Evolutionary conservation across 2,329 filamentous ascomycete species (phyloP), one percentile per base, ranked within the genome.

Genomic region (Neofusicoccum laricinum): DNA sequence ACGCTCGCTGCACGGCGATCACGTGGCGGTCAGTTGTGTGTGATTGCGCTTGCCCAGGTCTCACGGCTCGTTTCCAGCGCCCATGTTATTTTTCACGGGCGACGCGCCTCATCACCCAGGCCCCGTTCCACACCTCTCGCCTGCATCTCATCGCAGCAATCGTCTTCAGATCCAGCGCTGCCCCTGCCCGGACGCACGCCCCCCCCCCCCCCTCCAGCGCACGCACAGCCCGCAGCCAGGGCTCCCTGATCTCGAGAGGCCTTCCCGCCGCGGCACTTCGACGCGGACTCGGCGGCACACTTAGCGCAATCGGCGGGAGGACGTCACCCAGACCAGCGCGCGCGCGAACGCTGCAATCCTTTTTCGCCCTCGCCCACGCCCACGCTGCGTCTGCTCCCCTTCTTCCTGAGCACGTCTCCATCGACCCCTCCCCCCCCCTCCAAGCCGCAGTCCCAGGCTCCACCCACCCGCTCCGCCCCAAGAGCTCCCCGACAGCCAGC

Each of bases 181-280:
- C 58, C 43, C 58, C 58, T 49, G 58, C 45, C 11, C 36, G 17
- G 32, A 30, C 32, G 15, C 34, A 32, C 36, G 58, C 58, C 38
- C 58, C 32, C 58, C 17, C 58, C 41, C n/a, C 19, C 50, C 17
- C 45, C n/a, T n/a, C n/a, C n/a, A n/a, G 40, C 58, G 15, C 17
- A 15, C 34, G 32, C 50, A 55, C 51, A 10, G 8, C 10, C 51
- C 51, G 50, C 50, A 25, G 14, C 55, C 55, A 34, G 53, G 53
- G 53, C 53, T 58, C 38, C 53, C 53, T 58, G 53, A 58, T 58
- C 53, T 59, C 41, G 40, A 59, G 55, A 46, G 55, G 55, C 55
- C 55, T 59, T 59, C 55, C 55, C 55, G 55, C 55, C 55, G 55
- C 55, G 55, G 55, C 55, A 59, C 55, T 59, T 59, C 40, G 55